phyloP scores from a whole-genome alignment of 768 basidiomycete species.

The Lepiota subincarnata region DNA sequence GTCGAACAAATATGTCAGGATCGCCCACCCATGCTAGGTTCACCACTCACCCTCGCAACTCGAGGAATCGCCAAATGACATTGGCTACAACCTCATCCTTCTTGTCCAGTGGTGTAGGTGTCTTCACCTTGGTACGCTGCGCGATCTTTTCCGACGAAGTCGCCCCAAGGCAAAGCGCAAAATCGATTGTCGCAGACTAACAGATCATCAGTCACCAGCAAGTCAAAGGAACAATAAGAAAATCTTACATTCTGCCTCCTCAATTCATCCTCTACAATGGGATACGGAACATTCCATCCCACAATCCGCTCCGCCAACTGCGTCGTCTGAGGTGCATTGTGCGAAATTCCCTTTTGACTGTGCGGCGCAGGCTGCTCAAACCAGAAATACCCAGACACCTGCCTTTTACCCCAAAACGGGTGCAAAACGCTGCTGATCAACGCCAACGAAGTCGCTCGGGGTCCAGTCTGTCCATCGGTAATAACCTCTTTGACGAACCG shows the following conservation, averaged over 20 bases:
- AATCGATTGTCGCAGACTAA: conserved; percentile 96
- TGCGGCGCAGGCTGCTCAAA: conserved; percentile 58
- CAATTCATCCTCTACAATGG: conserved; percentile 88
- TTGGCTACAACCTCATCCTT: conserved; percentile 99
- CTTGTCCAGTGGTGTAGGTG: conserved; percentile 72
- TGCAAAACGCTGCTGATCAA: conserved; percentile 79
- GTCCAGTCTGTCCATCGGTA: conserved; percentile 91
- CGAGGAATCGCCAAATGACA: conserved; percentile 97
- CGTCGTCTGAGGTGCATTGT: conserved; percentile 74
- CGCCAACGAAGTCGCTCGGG: conserved; percentile 86
- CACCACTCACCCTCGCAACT: conserved; percentile 79
- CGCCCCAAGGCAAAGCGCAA: conserved; percentile 90
- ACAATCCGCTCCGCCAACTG: conserved; percentile 85
- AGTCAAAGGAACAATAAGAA: conserved; percentile 14
- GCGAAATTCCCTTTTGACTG: conserved; percentile 55
- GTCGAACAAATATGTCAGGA: conserved; percentile 14
- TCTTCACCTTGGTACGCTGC: conserved; percentile 70
- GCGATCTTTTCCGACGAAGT: conserved; percentile 81
- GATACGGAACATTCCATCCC: conserved; percentile 86
- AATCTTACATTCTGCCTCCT: conserved; percentile 89
- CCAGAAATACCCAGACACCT: conserved; percentile 74
- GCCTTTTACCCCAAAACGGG: conserved; percentile 74
- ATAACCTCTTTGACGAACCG: conserved; percentile 95
- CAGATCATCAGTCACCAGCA: conserved; percentile 1
- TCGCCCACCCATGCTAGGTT: neutral